Evolutionary conservation across 495 filamentous ascomycete species (phyloP).

Genomic region (Cladorrhinum samala): DNA sequence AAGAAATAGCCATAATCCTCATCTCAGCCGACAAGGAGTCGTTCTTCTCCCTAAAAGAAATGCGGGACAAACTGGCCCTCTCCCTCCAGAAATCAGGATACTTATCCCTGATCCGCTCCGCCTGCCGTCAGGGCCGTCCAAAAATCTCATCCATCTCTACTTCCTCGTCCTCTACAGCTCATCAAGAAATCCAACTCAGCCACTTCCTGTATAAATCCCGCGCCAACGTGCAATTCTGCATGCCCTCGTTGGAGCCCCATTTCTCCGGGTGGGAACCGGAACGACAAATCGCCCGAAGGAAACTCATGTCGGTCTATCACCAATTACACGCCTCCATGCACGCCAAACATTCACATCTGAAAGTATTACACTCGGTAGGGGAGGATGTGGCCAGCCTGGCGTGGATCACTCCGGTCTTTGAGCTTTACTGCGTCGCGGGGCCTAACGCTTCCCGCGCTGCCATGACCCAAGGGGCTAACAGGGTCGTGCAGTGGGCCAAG

Average conservation of each 20-base stretch:
- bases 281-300: conserved; percentile 54
- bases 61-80: conserved; percentile 74
- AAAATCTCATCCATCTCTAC: conserved; percentile 66
- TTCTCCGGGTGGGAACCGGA: conserved; percentile 25
- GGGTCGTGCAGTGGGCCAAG: conserved; percentile 81
- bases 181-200: conserved; percentile 44
- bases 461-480: conserved; percentile 78
- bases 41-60: conserved; percentile 81
- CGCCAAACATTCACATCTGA: conserved; percentile 71
- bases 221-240: conserved; percentile 89
- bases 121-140: conserved; percentile 66
- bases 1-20: conserved; percentile 83
- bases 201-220: conserved; percentile 95
- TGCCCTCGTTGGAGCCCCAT: conserved; percentile 78
- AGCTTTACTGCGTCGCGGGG: conserved; percentile 90
- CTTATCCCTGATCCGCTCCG: conserved; percentile 64
- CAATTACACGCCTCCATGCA: conserved; percentile 78
- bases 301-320: conserved; percentile 79
- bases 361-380: conserved; percentile 72
- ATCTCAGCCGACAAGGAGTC: conserved; percentile 89
- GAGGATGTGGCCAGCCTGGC: conserved; percentile 72
- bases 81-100: conserved; percentile 69
- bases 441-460: conserved; percentile 67
- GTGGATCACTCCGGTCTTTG: conserved; percentile 85
- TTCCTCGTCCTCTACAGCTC: too few relatives aligned